Conservation (phyloP, 345 rosid genomes). For the Aegle marmelos region DNA sequence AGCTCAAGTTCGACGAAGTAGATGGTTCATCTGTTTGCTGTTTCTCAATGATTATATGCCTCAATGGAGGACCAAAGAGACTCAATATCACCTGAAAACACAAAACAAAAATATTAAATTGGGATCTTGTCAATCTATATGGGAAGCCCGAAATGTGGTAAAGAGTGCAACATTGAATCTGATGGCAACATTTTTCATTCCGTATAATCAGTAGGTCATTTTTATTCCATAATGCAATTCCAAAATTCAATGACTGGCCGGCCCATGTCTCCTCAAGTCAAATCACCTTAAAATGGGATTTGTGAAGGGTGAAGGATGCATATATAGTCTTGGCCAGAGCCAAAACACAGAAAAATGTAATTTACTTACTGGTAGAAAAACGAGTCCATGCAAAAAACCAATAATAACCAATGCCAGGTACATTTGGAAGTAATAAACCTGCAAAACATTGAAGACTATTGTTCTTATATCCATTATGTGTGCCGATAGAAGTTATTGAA, state of each 20-base stretch:
- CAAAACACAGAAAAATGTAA: not conserved
- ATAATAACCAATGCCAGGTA: slow-evolving; percentile 80
- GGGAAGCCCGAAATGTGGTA: not conserved
- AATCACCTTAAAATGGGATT: not conserved
- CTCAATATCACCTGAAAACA: slow-evolving; percentile 75
- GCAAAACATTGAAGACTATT: slow-evolving; percentile 23
- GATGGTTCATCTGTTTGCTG: slow-evolving; percentile 30
- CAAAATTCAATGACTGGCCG: not conserved
- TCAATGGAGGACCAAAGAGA: slow-evolving; percentile 69
- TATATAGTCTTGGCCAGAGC: not conserved
- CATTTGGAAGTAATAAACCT: slow-evolving; percentile 98
- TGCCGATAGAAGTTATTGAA: slow-evolving; percentile 1
- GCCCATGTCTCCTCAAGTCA: not conserved
- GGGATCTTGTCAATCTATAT: not conserved
- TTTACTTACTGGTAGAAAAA: slow-evolving; percentile 82
- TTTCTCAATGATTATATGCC: slow-evolving; percentile 22
- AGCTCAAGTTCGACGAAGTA: slow-evolving; percentile 34
- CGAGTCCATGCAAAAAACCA: slow-evolving; percentile 91
- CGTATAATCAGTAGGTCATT: not conserved
- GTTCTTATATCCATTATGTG: not conserved
- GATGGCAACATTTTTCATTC: too few species aligned
- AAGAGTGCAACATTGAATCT: not conserved
- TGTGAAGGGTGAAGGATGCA: not conserved
- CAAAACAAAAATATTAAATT: not conserved
- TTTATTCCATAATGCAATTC: not conserved